Evolutionary conservation across 202 grass and related monocot species (phyloP), one percentile per base, ranked within the genome.

Genomic region (Panicum hallii): DNA sequence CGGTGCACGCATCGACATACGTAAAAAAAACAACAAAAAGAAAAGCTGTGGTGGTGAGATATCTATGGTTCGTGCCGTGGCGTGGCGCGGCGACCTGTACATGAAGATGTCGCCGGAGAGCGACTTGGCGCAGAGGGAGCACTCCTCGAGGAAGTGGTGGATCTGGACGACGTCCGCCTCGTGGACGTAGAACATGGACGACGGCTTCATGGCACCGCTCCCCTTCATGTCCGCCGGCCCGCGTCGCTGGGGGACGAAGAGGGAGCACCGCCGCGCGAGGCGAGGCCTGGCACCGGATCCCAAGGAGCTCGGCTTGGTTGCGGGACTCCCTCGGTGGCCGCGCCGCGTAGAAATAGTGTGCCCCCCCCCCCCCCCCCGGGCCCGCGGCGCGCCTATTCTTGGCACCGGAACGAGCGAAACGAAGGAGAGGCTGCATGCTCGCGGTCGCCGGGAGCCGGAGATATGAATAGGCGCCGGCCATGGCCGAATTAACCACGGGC

Each of bases 71-170:
- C 7, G 16, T 41, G 0, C 1, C 11, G 2, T 4, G 32, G 32
- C 7, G 16, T 20, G 1, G 4, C 11, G 2, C 4, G 32, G 32
- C 22, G 36, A 85, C 89, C 88, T 91, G 91, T 97, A 97, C 94
- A 97, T 97, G 82, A 97, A 97, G 82, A 97, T 97, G 79, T 97
- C 94, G 76, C 89, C 88, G 63, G 94, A 89, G 50, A 97, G 94
- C 1, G 84, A 67, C 74, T 93, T 97, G 78, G 78, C 56, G 87
- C 94, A 97, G 64, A 97, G 91, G 66, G 86, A 91, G 58, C 94
- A 97, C 17, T 93, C 91, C 50, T 93, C 87, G 32, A 97, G 89
- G 79, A 90, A 93, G 85, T 93, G 85, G 82, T 93, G 94, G 81
- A 65, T 34, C 2, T 55, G 87, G 36, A 16, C 73, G 67, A 77